Evolutionary conservation across 768 basidiomycete species (phyloP).

Genomic region (Mycena polygramma): DNA sequence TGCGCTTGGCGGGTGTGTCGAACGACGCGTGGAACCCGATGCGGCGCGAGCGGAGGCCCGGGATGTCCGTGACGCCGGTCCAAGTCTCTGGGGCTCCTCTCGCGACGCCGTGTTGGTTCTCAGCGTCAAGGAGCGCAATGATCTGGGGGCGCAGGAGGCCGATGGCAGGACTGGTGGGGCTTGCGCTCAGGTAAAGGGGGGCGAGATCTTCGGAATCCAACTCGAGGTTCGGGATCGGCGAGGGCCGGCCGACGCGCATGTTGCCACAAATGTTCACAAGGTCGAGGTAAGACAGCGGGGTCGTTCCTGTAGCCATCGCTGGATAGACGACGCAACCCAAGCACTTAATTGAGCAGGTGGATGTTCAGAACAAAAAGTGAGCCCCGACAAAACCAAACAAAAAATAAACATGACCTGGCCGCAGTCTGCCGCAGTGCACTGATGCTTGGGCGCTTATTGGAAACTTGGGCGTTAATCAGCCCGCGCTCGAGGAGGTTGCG

Average conservation of each 20-base stretch:
- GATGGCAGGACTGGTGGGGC: constrained; percentile 66
- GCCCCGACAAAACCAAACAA: too few species aligned
- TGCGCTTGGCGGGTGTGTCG: constrained; percentile 71
- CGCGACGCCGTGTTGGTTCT: constrained; percentile 55
- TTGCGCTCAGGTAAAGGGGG: constrained; percentile 67
- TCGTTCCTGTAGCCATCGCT: not conserved
- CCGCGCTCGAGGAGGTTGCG: too few species aligned
- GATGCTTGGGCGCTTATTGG: too few species aligned
- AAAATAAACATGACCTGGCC: too few species aligned
- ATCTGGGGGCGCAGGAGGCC: constrained; percentile 73
- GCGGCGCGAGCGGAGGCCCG: constrained; percentile 40
- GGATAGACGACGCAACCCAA: not conserved
- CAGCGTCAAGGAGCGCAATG: constrained; percentile 64
- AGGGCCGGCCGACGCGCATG: constrained; percentile 55
- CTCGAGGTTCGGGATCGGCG: constrained; percentile 44
- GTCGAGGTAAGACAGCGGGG: constrained; percentile 65
- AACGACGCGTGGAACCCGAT: constrained; percentile 67
- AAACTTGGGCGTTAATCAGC: too few species aligned
- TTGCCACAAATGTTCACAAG: constrained; percentile 82
- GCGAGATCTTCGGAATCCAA: constrained; percentile 60
- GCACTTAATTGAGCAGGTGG: too few species aligned
- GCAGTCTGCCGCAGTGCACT: too few species aligned
- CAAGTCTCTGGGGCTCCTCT: constrained; percentile 50
- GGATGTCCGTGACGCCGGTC: constrained; percentile 44
- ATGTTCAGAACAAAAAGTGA: too few species aligned